Evolutionary conservation across 768 basidiomycete species (phyloP).

Genomic region (Dioszegia hungarica): DNA sequence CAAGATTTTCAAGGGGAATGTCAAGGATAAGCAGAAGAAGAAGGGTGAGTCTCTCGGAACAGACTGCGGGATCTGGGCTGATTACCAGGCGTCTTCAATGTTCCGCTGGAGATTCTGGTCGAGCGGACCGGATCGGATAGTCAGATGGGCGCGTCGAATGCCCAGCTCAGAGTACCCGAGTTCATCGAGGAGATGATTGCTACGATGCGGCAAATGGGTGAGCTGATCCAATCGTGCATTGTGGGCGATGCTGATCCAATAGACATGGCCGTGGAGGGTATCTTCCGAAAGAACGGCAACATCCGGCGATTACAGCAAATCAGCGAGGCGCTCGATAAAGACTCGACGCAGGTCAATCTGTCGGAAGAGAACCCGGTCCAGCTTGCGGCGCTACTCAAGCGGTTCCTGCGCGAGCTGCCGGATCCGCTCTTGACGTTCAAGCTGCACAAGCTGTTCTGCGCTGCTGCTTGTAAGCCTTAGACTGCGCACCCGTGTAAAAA

Average conservation of each 20-base stretch:
- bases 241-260: slow-evolving; percentile 1
- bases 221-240: slow-evolving; percentile 40
- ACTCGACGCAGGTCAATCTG: slow-evolving; percentile 83
- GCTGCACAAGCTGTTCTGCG: slow-evolving; percentile 79
- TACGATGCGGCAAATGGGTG: slow-evolving; percentile 99
- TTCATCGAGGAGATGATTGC: slow-evolving; percentile 98
- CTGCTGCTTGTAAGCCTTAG: slow-evolving; percentile 67
- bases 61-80: neutral
- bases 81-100: slow-evolving; percentile 75
- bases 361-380: slow-evolving; percentile 95
- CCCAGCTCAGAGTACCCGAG: slow-evolving; percentile 81
- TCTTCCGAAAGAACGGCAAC: slow-evolving; percentile 97
- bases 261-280: slow-evolving; percentile 99
- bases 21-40: slow-evolving; percentile 71
- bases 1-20: slow-evolving; percentile 79
- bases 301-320: slow-evolving; percentile 87
- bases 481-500: too few relatives aligned
- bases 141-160: slow-evolving; percentile 74
- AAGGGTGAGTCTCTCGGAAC: slow-evolving; percentile 56
- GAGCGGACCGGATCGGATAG: slow-evolving; percentile 96
- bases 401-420: slow-evolving; percentile 91
- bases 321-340: slow-evolving; percentile 89
- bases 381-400: slow-evolving; percentile 91
- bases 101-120: slow-evolving; percentile 86
- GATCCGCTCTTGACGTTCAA: slow-evolving; percentile 95